These are phyloP conservation scores for Pseudocercospora pini-densiflorae DNA, from an alignment of 2,329 filamentous ascomycete genomes.

Conservation along the genomic window DNA sequence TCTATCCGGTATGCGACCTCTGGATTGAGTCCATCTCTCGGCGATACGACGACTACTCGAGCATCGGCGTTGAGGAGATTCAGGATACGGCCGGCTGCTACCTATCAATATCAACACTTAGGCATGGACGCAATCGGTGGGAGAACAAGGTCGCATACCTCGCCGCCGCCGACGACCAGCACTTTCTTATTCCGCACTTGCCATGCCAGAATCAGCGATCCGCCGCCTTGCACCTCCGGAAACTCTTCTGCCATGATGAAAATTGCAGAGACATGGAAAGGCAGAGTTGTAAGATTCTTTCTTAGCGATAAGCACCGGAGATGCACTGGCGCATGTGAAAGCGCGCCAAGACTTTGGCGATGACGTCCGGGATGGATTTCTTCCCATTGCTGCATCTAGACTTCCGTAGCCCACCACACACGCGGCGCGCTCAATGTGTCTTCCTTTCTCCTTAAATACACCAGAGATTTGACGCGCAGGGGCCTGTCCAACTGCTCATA, in stretches of 20 bases:
- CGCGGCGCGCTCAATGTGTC: too few relatives aligned
- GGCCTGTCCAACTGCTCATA: too few relatives aligned
- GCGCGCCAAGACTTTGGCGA: background rate
- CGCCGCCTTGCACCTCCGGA: conserved; percentile 83
- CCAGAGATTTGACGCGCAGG: too few relatives aligned
- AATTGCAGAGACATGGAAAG: conserved; percentile 2
- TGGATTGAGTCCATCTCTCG: conserved; percentile 74
- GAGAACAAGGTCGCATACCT: conserved; percentile 62
- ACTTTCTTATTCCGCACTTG: conserved; percentile 88
- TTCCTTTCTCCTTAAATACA: too few relatives aligned
- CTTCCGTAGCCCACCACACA: too few relatives aligned
- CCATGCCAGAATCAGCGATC: conserved; percentile 94
- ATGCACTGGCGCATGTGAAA: background rate
- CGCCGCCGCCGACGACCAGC: conserved; percentile 91
- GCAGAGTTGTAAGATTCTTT: conserved; percentile 26
- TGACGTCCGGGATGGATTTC: background rate
- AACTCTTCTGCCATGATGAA: conserved; percentile 51
- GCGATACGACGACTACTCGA: conserved; percentile 82
- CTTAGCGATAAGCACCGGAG: background rate
- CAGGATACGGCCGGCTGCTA: conserved; percentile 91
- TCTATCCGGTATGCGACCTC: conserved; percentile 85
- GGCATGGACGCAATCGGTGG: conserved; percentile 7
- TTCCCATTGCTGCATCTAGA: too few relatives aligned
- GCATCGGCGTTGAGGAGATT: conserved; percentile 96
- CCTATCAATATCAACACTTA: conserved; percentile 58